phyloP scores from a whole-genome alignment of 148 eudicot species.

The Rhododendron henanense region DNA sequence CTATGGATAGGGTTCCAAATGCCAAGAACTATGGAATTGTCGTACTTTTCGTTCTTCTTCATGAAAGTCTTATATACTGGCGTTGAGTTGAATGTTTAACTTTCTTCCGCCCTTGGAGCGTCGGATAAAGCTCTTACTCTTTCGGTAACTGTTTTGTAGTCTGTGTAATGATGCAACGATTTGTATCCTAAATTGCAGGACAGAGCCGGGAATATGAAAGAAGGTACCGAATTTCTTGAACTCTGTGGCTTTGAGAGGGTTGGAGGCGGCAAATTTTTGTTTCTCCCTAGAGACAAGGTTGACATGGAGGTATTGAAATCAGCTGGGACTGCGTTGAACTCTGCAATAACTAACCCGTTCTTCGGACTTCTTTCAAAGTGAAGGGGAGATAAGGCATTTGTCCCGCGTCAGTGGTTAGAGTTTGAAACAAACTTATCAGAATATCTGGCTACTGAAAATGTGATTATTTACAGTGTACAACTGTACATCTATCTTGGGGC shows the following conservation, averaged over 20 bases:
- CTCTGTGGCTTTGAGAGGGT: conserved; percentile 76
- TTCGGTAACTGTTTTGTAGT: no score
- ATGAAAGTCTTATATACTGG: background rate
- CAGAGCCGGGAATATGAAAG: conserved; percentile 54
- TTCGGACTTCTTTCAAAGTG: conserved; percentile 64
- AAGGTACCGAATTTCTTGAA: conserved; percentile 65
- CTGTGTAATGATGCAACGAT: background rate
- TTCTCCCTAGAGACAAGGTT: conserved; percentile 53
- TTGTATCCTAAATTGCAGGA: conserved; percentile 40
- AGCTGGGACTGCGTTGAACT: conserved; percentile 45
- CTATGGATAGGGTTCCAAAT: background rate
- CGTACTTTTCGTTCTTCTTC: background rate
- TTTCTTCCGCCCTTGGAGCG: background rate
- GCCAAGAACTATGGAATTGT: background rate
- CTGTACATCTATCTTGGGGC: background rate
- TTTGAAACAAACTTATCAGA: background rate
- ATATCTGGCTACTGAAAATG: background rate
- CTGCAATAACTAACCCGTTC: conserved; percentile 67
- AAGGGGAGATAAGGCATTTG: background rate
- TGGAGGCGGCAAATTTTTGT: conserved; percentile 40
- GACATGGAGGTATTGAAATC: conserved; percentile 39
- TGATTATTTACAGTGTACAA: background rate
- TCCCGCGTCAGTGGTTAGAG: background rate
- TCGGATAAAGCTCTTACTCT: background rate
- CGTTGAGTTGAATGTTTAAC: background rate